These are phyloP conservation scores for Auriscalpium microsporum DNA, from an alignment of 768 basidiomycete genomes.

Conservation along the genomic window DNA sequence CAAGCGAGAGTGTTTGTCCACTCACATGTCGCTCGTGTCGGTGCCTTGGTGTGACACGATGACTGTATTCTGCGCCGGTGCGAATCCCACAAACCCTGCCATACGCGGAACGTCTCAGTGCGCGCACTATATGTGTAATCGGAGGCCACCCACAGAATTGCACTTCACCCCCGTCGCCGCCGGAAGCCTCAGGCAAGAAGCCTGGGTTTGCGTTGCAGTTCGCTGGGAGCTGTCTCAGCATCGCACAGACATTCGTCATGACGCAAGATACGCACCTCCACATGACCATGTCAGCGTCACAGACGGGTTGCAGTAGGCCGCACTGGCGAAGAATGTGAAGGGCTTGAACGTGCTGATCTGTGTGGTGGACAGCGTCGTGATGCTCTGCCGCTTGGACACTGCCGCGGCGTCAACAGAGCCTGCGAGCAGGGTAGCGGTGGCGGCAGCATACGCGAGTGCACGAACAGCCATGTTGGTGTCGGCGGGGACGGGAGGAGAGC, in stretches of 20 bases:
- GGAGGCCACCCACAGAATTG: constrained; percentile 33
- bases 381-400: constrained; percentile 2
- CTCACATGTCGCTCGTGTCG: constrained; percentile 24
- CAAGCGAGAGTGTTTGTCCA: background rate
- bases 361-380: constrained; percentile 17
- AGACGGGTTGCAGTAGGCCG: constrained; percentile 24
- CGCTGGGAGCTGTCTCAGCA: constrained; percentile 17
- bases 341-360: constrained; percentile 23
- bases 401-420: background rate
- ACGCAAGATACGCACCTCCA: constrained; percentile 15
- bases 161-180: constrained; percentile 33
- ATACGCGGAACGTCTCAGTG: background rate
- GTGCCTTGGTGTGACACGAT: constrained; percentile 34
- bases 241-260: background rate
- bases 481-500: too few species aligned
- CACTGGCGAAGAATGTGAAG: constrained; percentile 23
- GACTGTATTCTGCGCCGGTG: constrained; percentile 27
- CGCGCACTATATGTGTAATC: background rate
- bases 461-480: too few species aligned
- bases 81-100: constrained; percentile 48
- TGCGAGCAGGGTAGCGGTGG: background rate
- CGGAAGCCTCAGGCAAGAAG: constrained; percentile 41
- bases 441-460: background rate
- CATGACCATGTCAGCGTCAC: constrained; percentile 22
- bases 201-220: constrained; percentile 39